These are phyloP conservation scores for Epichloe bromicola DNA, from an alignment of 2,329 filamentous ascomycete genomes.

Conservation along the genomic window DNA sequence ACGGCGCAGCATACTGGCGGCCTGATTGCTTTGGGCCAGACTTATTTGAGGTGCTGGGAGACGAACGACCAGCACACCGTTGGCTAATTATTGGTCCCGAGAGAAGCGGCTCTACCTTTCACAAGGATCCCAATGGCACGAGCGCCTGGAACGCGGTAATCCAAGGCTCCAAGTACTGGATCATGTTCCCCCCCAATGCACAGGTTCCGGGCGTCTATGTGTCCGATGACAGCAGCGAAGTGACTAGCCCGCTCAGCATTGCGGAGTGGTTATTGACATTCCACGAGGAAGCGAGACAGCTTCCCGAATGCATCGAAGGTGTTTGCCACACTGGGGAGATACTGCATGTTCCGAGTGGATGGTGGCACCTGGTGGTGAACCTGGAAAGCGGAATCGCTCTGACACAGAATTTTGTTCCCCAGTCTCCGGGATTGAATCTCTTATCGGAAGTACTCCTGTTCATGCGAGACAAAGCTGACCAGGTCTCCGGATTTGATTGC, in stretches of 20 bases:
- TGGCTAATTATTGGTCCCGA: conserved; percentile 89
- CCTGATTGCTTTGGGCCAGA: conserved; percentile 80
- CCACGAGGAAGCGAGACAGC: conserved; percentile 65
- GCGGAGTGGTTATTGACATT: conserved; percentile 93
- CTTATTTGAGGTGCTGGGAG: conserved; percentile 65
- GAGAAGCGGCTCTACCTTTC: conserved; percentile 83
- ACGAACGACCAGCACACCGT: conserved; percentile 70
- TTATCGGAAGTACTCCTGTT: conserved; percentile 67
- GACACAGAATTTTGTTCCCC: conserved; percentile 90
- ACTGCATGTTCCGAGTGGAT: conserved; percentile 82
- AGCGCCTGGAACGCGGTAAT: conserved; percentile 92
- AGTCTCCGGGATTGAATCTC: conserved; percentile 39
- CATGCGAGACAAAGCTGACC: conserved; percentile 66
- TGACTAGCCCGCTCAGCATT: conserved; percentile 86
- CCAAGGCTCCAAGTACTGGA: conserved; percentile 90
- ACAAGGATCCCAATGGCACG: conserved; percentile 65
- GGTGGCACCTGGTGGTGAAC: conserved; percentile 96
- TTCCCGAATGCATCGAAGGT: conserved; percentile 70
- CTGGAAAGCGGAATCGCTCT: conserved; percentile 73
- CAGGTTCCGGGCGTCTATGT: conserved; percentile 83
- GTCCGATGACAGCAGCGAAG: conserved; percentile 78
- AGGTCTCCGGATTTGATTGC: conserved; percentile 74
- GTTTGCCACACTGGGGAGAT: conserved; percentile 78
- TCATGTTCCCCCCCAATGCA: conserved; percentile 80
- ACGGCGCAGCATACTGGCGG: conserved; percentile 54